Conservation (phyloP, 1,139 yeast species). For the Candida buenavistaensis region DNA sequence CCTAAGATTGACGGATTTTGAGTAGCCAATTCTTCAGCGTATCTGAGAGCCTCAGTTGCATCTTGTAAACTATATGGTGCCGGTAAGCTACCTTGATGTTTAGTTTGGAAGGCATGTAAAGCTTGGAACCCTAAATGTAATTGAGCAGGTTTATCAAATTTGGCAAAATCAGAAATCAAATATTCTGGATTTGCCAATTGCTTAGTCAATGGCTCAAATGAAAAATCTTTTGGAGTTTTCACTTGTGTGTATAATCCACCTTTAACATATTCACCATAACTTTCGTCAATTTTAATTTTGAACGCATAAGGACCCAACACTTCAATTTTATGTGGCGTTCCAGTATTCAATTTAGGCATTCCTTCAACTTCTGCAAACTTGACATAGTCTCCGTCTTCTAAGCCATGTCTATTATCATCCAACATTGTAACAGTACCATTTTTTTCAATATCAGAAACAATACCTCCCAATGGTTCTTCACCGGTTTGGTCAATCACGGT, state of each 20-base stretch:
- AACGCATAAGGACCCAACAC: conserved; percentile 95
- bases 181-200: conserved; percentile 80
- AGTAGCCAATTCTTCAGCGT: conserved; percentile 60
- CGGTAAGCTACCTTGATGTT: conserved; percentile 68
- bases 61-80: conserved; percentile 75
- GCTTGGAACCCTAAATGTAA: conserved; percentile 93
- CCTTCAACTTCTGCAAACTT: conserved; percentile 89
- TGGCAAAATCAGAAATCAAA: conserved; percentile 83
- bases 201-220: conserved; percentile 62
- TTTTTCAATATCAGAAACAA: conserved; percentile 83
- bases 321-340: conserved; percentile 69
- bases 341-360: conserved; percentile 64
- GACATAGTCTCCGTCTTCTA: conserved; percentile 89
- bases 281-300: conserved; percentile 57
- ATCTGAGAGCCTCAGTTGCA: conserved; percentile 62
- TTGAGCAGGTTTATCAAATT: conserved; percentile 88
- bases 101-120: conserved; percentile 67
- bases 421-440: conserved; percentile 91
- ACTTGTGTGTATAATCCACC: conserved; percentile 95
- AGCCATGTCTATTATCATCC: conserved; percentile 90
- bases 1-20: conserved; percentile 61
- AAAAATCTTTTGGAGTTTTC: conserved; percentile 68
- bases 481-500: conserved; percentile 85
- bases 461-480: conserved; percentile 87
- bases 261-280: conserved; percentile 63